phyloP scores from a whole-genome alignment of 768 basidiomycete genomes.

The Serendipita sp. region DNA sequence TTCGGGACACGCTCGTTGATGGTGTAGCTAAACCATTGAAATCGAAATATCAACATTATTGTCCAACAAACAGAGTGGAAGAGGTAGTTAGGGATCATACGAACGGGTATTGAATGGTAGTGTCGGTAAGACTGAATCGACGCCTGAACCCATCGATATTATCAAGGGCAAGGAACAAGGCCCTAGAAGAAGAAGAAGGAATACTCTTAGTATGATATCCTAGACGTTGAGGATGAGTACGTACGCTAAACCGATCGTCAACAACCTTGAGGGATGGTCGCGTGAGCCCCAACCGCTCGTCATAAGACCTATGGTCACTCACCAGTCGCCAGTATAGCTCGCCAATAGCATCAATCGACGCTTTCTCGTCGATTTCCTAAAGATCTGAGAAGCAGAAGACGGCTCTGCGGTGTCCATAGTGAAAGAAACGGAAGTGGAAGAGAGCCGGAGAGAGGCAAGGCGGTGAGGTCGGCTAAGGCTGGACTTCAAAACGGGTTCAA shows the following conservation, averaged over 20 bases:
- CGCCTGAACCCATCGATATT: slow-evolving; percentile 56
- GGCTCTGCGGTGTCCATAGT: background rate
- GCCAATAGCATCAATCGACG: background rate
- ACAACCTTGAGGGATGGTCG: slow-evolving; percentile 31
- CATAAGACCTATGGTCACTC: background rate
- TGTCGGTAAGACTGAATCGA: slow-evolving; percentile 58
- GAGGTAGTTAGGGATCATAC: slow-evolving; percentile 30
- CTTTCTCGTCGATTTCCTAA: background rate
- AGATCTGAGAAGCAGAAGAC: background rate
- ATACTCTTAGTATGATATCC: background rate
- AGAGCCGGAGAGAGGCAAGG: too few relatives aligned
- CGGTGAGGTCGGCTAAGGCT: too few relatives aligned
- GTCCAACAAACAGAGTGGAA: slow-evolving; percentile 19
- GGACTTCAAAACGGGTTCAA: too few relatives aligned
- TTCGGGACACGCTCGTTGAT: slow-evolving; percentile 58
- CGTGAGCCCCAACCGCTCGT: background rate
- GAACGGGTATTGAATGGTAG: slow-evolving; percentile 17
- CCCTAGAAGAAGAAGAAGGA: slow-evolving; percentile 22
- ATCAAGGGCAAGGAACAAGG: slow-evolving; percentile 44
- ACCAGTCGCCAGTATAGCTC: background rate
- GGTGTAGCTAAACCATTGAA: slow-evolving; percentile 33
- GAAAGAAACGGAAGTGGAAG: background rate
- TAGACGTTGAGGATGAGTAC: slow-evolving; percentile 16
- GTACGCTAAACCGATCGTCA: slow-evolving; percentile 53
- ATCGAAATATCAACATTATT: slow-evolving; percentile 13